These are phyloP conservation scores for Pestalotiopsis fici DNA, from an alignment of 2,329 filamentous ascomycete genomes.

Conservation along the genomic window DNA sequence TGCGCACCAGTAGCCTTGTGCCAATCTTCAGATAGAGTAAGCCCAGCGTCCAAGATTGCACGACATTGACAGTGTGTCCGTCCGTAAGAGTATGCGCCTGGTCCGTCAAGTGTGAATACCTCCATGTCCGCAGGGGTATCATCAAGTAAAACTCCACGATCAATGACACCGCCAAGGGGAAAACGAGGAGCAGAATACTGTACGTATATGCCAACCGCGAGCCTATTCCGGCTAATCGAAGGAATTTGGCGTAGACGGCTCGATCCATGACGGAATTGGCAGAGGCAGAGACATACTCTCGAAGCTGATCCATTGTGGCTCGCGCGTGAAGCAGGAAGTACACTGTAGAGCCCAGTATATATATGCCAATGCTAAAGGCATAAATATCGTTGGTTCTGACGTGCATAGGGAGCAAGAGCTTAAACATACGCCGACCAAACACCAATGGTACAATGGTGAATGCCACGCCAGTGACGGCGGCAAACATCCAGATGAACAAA, in stretches of 20 bases:
- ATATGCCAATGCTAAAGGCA: constrained; percentile 89
- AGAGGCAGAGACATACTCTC: constrained; percentile 27
- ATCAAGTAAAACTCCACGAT: constrained; percentile 87
- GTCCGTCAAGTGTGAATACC: constrained; percentile 39
- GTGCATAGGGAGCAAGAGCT: constrained; percentile 68
- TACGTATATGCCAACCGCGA: constrained; percentile 72
- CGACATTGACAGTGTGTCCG: constrained; percentile 76
- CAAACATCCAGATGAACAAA: constrained; percentile 89
- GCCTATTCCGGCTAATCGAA: constrained; percentile 30
- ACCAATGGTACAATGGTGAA: constrained; percentile 85
- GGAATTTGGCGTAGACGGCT: constrained; percentile 28
- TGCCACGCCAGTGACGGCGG: constrained; percentile 81
- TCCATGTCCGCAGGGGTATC: constrained; percentile 82
- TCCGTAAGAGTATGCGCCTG: constrained; percentile 19
- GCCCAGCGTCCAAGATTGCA: constrained; percentile 93
- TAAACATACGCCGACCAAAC: constrained; percentile 79
- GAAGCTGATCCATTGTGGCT: constrained; percentile 34
- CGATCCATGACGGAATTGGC: constrained; percentile 28
- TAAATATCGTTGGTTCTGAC: constrained; percentile 92
- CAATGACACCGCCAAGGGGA: constrained; percentile 78
- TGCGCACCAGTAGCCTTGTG: constrained; percentile 67
- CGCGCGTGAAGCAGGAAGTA: constrained; percentile 62
- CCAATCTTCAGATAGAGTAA: constrained; percentile 86
- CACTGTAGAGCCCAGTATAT: constrained; percentile 69
- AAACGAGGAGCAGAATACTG: constrained; percentile 70